phyloP scores from a whole-genome alignment of 2,329 filamentous ascomycete genomes.

The Raffaelea ambrosiae region DNA sequence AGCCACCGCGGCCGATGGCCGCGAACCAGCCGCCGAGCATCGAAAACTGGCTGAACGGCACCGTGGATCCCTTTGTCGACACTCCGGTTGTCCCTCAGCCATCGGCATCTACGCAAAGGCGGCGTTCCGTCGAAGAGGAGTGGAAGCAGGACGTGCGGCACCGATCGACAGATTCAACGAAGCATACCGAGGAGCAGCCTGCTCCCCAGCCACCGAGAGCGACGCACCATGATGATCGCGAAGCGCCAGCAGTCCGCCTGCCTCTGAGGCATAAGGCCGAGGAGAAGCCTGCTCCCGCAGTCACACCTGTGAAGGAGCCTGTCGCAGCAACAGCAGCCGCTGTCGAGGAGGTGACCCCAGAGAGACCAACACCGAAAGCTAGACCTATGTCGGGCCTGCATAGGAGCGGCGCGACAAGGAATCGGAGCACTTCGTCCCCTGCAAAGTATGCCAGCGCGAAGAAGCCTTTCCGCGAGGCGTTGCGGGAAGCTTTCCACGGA shows the following conservation, averaged over 20 bases:
- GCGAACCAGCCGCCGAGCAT: constrained; percentile 54
- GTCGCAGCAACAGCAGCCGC: not conserved
- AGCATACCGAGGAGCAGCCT: constrained; percentile 1
- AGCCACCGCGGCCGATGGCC: constrained; percentile 39
- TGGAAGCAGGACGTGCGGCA: constrained; percentile 17
- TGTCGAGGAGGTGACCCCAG: constrained; percentile 18
- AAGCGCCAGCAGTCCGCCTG: not conserved
- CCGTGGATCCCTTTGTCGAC: constrained; percentile 55
- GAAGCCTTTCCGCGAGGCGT: constrained; percentile 46
- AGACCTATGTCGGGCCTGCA: constrained; percentile 29
- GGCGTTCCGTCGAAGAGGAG: constrained; percentile 25
- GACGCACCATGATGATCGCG: not conserved
- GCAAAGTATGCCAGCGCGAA: constrained; percentile 33
- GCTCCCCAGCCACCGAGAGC: not conserved
- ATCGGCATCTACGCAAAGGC: constrained; percentile 18
- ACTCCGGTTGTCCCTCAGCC: constrained; percentile 8
- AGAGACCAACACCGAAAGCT: constrained; percentile 20
- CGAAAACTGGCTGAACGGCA: constrained; percentile 56
- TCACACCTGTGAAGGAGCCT: not conserved
- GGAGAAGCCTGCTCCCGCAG: no score
- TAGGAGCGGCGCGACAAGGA: constrained; percentile 48
- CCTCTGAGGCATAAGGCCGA: no score
- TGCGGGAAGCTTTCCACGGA: constrained; percentile 55
- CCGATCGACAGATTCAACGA: constrained; percentile 8
- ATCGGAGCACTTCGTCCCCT: constrained; percentile 30